Base-by-base conservation (phyloP, 2,329 filamentous ascomycete species). In the Calonectria pauciramosa region DNA sequence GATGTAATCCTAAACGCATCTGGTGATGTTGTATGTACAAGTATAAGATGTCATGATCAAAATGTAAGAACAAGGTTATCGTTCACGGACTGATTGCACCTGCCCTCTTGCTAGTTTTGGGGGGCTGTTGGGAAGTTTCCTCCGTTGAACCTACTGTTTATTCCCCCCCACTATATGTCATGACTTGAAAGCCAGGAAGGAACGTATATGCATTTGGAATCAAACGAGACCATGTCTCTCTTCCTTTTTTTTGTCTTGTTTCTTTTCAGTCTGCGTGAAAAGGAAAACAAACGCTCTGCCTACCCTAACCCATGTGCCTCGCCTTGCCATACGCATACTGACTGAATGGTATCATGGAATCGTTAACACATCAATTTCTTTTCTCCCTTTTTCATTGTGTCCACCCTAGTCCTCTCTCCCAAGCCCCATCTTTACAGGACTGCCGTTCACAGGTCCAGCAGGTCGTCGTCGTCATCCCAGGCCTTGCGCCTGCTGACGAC, bases 401-500 rank as follows among this genome's bases (percentile, higher is more conserved):
- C 13, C 18, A 13, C 36, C 30, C 3, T 30, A 56, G 20, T 18
- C 66, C 64, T 20, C 28, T n/a, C 28, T 11, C 26, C 13, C 7
- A 20, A 38, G 11, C 18, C 1, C 5, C 28, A 18, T n/a, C 13
- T 4, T 14, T 2, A 11, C n/a, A n/a, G n/a, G n/a, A 16, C 16
- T 65, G n/a, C 10, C 18, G 5, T 68, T 84, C 81, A 92, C 78
- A 93, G 78, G 82, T 94, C 92, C 83, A 94, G 83, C 83, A 94
- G 86, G 83, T 96, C 93, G 83, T 95, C 95, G 75, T 97, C 94
- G 80, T 96, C 94, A 83, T 97, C 96, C 82, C 94, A 95, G 4
- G 91, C 95, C 86, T 96, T 97, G 82, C 96, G 90, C 81, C 96
- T 90, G 81, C 90, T 94, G 72, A 98, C 94, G 44, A 97, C 95